Evolutionary conservation across 306 rosid genomes (phyloP).

Genomic region (Prunus dulcis): DNA sequence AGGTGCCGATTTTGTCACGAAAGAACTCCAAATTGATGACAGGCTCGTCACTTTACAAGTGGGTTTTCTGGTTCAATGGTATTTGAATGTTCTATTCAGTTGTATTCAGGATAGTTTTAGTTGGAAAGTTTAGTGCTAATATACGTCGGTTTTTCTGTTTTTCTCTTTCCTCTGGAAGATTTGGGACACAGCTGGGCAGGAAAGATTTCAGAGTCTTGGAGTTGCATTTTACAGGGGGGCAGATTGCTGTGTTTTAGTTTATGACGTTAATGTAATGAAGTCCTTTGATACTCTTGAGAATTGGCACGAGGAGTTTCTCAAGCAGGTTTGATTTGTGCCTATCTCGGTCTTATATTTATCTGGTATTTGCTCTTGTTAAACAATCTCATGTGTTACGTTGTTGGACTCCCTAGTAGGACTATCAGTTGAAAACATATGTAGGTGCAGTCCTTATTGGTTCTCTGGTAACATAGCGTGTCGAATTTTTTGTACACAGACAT

Average conservation of each 20-base stretch:
- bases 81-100: constrained; percentile 18
- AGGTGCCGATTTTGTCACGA: constrained; percentile 98
- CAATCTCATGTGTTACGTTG: neutral
- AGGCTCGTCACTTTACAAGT: constrained; percentile 91
- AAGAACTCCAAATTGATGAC: constrained; percentile 95
- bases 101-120: neutral
- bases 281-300: constrained; percentile 89
- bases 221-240: constrained; percentile 94
- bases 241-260: constrained; percentile 89
- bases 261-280: constrained; percentile 87
- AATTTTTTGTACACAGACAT: neutral
- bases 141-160: neutral
- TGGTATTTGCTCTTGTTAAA: neutral
- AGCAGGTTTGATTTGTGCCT: constrained; percentile 50
- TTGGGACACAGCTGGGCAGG: constrained; percentile 99
- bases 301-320: constrained; percentile 98
- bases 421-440: neutral
- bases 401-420: neutral
- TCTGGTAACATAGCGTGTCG: neutral
- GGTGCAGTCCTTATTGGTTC: neutral
- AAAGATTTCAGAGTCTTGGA: constrained; percentile 94
- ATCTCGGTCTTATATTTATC: constrained; percentile 3
- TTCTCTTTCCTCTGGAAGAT: constrained; percentile 43
- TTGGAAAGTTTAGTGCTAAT: neutral
- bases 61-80: constrained; percentile 48